These are phyloP conservation scores for Globisporangium nagaii DNA, from an alignment of 352 stramenopile genomes.

Conservation along the genomic window DNA sequence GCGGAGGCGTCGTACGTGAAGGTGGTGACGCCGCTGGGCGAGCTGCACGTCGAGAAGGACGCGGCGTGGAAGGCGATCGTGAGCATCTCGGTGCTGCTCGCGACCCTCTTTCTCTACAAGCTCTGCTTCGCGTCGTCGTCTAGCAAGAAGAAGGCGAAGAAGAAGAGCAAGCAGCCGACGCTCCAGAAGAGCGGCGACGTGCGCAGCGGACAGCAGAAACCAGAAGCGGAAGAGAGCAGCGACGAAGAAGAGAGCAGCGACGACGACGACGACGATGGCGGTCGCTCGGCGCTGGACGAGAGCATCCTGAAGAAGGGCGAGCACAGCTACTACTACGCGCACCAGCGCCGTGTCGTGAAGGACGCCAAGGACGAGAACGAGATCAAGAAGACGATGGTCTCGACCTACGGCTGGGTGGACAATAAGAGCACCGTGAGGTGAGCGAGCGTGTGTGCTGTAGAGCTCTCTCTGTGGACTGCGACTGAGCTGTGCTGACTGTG, in stretches of 20 bases:
- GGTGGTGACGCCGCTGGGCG: constrained; percentile 66
- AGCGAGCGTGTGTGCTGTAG: neutral
- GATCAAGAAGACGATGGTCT: constrained; percentile 53
- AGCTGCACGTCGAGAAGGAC: constrained; percentile 51
- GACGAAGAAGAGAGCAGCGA: constrained; percentile 6
- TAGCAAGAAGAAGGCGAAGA: constrained; percentile 3
- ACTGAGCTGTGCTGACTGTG: neutral
- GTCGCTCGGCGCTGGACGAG: constrained; percentile 44
- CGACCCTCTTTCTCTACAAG: constrained; percentile 25
- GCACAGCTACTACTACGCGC: constrained; percentile 85
- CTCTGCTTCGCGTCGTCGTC: constrained; percentile 8
- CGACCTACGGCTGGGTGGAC: constrained; percentile 79
- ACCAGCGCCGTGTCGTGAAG: constrained; percentile 32
- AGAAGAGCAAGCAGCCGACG: constrained; percentile 26
- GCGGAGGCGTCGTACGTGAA: constrained; percentile 46
- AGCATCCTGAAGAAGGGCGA: constrained; percentile 63
- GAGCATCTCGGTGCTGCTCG: constrained; percentile 25
- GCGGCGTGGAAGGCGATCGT: constrained; percentile 33
- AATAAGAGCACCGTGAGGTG: constrained; percentile 60
- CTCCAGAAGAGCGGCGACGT: constrained; percentile 16
- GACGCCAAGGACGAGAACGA: constrained; percentile 6
- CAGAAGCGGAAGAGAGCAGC: neutral
- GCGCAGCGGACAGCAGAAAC: constrained; percentile 5
- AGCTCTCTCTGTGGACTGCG: neutral
- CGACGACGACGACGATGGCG: constrained; percentile 15